Evolutionary conservation across 2,329 filamentous ascomycete species (phyloP).

Genomic region (Amesomyces nigricolor): DNA sequence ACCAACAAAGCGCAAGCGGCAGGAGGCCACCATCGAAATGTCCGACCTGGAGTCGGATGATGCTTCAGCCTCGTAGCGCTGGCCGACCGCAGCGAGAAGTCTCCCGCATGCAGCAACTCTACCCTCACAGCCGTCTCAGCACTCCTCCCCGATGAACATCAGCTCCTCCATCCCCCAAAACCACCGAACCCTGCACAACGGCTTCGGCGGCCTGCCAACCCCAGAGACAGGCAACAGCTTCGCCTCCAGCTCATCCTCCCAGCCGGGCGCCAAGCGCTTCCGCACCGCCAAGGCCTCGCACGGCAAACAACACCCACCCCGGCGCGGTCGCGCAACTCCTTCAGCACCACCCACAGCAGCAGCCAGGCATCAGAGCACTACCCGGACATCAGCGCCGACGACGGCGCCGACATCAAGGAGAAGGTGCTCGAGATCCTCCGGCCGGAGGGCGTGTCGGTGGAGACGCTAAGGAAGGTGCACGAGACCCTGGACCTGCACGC

Average conservation of each 20-base stretch:
- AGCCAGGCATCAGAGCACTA: background rate
- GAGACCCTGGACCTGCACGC: conserved; percentile 18
- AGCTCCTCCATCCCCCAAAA: conserved; percentile 26
- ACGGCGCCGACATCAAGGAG: conserved; percentile 36
- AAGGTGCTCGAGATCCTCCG: conserved; percentile 47
- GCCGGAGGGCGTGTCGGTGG: conserved; percentile 36
- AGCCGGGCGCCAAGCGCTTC: conserved; percentile 6
- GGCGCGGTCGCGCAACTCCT: background rate
- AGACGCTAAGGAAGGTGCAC: conserved; percentile 35
- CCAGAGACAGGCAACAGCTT: conserved; percentile 8
- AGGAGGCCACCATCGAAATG: conserved; percentile 24
- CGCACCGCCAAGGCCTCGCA: background rate
- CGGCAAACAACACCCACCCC: conserved; percentile 1
- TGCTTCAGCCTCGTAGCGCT: conserved; percentile 33
- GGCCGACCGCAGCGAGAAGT: conserved; percentile 29
- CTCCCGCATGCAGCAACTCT: background rate
- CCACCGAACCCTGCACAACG: background rate
- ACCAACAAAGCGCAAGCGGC: conserved; percentile 30
- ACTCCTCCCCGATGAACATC: background rate
- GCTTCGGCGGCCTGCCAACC: background rate
- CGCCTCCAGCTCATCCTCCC: background rate
- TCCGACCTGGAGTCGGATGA: conserved; percentile 36
- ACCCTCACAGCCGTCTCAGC: background rate
- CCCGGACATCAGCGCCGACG: background rate
- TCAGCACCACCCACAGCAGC: background rate